Evolutionary conservation across 805 yeast species (phyloP).

Genomic region (Diddensiella santjacobensis): DNA sequence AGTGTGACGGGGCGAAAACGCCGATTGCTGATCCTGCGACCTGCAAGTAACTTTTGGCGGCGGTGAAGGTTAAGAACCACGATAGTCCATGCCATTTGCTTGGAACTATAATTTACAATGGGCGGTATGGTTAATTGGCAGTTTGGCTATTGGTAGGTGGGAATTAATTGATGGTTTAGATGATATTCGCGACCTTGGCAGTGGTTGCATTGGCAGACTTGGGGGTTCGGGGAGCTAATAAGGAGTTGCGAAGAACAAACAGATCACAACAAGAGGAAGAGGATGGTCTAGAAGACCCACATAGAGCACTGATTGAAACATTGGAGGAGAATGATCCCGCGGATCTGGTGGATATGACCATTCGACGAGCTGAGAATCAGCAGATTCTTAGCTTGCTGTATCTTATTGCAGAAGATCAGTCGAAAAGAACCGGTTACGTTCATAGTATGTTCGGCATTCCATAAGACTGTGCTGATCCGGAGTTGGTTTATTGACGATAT

Average conservation of each 20-base stretch:
- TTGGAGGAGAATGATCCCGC: not conserved
- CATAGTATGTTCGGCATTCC: conserved; percentile 22
- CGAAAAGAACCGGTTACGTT: conserved; percentile 21
- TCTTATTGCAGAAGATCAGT: conserved; percentile 26
- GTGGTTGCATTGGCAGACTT: no score
- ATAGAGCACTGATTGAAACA: not conserved
- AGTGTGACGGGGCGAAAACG: no score
- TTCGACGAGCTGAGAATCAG: conserved; percentile 8
- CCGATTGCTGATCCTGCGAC: no score
- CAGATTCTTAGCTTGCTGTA: conserved; percentile 22
- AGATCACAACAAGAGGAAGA: not conserved
- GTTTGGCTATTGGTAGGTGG: not conserved
- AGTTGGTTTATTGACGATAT: not conserved
- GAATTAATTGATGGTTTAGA: no score
- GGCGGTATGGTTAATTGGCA: not conserved
- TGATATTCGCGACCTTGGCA: no score
- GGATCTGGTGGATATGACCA: conserved; percentile 2
- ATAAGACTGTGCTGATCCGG: not conserved
- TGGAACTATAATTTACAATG: not conserved
- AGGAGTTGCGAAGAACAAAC: no score
- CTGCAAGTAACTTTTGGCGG: no score
- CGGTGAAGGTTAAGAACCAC: no score
- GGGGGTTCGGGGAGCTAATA: no score
- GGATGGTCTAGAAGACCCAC: not conserved
- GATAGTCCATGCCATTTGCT: no score